phyloP scores from a whole-genome alignment of 1,284 basidiomycete genomes.

The Naganishia sp. region DNA sequence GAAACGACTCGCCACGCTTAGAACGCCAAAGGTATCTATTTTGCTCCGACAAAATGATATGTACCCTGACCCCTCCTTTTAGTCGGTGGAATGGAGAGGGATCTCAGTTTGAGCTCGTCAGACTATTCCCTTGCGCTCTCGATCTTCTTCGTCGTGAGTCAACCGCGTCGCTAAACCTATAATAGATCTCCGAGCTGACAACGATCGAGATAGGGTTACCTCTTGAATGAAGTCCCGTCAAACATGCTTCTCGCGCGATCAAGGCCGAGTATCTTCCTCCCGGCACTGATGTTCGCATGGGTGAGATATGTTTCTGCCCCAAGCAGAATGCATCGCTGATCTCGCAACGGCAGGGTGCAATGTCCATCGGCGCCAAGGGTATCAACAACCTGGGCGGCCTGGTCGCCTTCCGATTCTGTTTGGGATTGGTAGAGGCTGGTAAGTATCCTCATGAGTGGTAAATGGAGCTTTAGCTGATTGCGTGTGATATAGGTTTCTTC shows the following conservation, averaged over 20 bases:
- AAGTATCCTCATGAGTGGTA: constrained; percentile 49
- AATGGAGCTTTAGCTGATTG: constrained; percentile 50
- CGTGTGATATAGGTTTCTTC: constrained; percentile 20
- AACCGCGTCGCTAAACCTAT: no score
- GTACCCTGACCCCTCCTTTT: background rate
- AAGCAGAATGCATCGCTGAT: background rate
- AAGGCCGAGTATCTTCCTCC: constrained; percentile 49
- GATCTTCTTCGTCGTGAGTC: constrained; percentile 53
- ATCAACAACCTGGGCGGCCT: constrained; percentile 49
- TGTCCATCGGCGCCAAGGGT: constrained; percentile 49
- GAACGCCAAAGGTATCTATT: constrained; percentile 45
- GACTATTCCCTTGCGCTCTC: constrained; percentile 51
- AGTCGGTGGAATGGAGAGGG: constrained; percentile 51
- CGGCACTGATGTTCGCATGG: constrained; percentile 45
- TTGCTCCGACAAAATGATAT: background rate
- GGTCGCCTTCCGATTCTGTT: constrained; percentile 50
- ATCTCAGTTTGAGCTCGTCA: constrained; percentile 46
- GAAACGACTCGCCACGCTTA: constrained; percentile 5
- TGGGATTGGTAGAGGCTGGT: constrained; percentile 43
- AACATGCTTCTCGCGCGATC: constrained; percentile 52
- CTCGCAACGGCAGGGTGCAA: constrained; percentile 37
- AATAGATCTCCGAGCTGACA: no score
- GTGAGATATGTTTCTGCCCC: no score
- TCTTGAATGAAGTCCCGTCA: constrained; percentile 52
- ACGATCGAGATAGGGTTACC: constrained; percentile 44